Conservation (phyloP, 2,329 filamentous ascomycete genomes). For the Claviceps citrina region DNA sequence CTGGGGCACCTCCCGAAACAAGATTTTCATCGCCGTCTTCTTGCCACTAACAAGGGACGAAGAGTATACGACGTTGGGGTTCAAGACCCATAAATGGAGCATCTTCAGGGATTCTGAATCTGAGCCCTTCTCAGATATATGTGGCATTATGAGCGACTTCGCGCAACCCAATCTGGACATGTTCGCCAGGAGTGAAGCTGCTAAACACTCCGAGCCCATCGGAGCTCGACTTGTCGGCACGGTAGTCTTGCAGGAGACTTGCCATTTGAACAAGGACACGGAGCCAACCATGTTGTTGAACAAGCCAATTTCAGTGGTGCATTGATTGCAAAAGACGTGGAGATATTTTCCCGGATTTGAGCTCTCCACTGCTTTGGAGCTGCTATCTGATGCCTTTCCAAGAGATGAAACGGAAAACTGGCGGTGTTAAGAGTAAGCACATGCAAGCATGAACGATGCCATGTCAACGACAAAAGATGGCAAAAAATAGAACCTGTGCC, state of each 20-base stretch:
- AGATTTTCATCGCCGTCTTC: conserved; percentile 33
- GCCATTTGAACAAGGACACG: conserved; percentile 42
- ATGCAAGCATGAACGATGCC: neutral
- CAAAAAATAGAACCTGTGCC: conserved; percentile 23
- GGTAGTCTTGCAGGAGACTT: conserved; percentile 27
- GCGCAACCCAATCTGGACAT: conserved; percentile 42
- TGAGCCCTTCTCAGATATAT: conserved; percentile 5
- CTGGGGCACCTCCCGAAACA: conserved; percentile 30
- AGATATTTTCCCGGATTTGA: conserved; percentile 17
- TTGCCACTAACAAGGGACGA: conserved; percentile 21
- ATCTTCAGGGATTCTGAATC: conserved; percentile 10
- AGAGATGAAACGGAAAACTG: conserved; percentile 24
- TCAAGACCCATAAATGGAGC: conserved; percentile 41
- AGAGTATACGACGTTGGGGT: conserved; percentile 37
- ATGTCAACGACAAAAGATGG: neutral
- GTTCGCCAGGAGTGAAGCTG: conserved; percentile 35
- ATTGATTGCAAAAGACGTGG: conserved; percentile 30
- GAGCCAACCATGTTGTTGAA: conserved; percentile 29
- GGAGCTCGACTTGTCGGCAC: conserved; percentile 15
- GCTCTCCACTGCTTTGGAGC: conserved; percentile 15
- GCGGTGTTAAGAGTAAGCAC: conserved; percentile 10
- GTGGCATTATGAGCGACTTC: conserved; percentile 36
- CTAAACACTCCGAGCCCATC: conserved; percentile 33
- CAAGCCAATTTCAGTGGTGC: conserved; percentile 31
- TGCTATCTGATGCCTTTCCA: conserved; percentile 17